Evolutionary conservation across 805 yeast species (phyloP).

Genomic region (Candida hungchunana): DNA sequence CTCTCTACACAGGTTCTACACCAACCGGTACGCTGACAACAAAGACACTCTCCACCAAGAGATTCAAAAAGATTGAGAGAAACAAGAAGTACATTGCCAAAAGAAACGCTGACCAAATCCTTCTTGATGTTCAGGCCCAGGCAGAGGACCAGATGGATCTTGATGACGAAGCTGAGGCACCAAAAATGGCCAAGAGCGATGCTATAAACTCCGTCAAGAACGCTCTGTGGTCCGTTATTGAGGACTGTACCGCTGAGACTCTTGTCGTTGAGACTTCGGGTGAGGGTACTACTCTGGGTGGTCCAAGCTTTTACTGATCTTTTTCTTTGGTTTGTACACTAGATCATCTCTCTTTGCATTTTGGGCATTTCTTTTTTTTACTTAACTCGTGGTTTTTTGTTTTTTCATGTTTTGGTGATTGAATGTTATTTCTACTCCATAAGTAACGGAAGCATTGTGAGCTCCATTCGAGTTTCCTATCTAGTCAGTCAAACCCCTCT

Average conservation of each 20-base stretch:
- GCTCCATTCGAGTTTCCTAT: too few relatives aligned
- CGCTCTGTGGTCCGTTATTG: conserved; percentile 70
- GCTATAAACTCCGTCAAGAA: conserved; percentile 49
- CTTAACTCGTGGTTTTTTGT: background rate
- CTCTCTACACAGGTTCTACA: conserved; percentile 33
- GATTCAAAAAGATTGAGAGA: conserved; percentile 74
- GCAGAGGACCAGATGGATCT: conserved; percentile 49
- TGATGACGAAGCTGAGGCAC: conserved; percentile 29
- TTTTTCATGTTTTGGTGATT: too few relatives aligned
- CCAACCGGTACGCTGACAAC: conserved; percentile 39
- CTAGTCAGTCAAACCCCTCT: conserved; percentile 33
- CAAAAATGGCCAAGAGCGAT: conserved; percentile 21
- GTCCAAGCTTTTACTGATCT: conserved; percentile 50
- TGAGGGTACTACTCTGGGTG: conserved; percentile 83
- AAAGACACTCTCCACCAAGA: conserved; percentile 67
- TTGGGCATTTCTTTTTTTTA: conserved; percentile 1
- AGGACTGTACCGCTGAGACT: conserved; percentile 46
- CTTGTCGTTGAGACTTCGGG: conserved; percentile 44
- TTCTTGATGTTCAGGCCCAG: conserved; percentile 45
- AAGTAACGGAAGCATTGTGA: too few relatives aligned
- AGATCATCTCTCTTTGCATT: conserved; percentile 2
- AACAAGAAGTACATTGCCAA: conserved; percentile 66
- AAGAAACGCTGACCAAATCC: conserved; percentile 41
- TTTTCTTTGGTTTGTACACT: conserved; percentile 9
- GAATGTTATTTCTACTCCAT: background rate